These are phyloP conservation scores for Myxozyma mucilagina DNA, from an alignment of 805 yeast species.

Conservation along the genomic window DNA sequence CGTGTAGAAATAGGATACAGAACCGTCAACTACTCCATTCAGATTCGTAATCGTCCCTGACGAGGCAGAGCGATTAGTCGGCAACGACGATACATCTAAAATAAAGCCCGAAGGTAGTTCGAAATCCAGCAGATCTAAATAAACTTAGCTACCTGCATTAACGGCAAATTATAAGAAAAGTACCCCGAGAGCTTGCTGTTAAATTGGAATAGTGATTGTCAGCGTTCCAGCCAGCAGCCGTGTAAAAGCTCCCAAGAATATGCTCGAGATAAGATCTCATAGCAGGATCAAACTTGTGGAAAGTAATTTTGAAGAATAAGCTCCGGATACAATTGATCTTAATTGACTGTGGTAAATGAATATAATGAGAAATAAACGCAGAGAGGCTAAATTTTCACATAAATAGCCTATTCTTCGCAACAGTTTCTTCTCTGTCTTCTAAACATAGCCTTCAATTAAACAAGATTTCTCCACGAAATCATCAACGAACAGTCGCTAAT, in stretches of 20 bases:
- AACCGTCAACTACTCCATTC: slow-evolving; percentile 61
- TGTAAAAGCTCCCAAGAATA: slow-evolving; percentile 69
- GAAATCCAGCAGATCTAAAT: slow-evolving; percentile 64
- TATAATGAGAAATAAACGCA: too few relatives aligned
- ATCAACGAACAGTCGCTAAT: background rate
- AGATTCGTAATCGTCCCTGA: slow-evolving; percentile 55
- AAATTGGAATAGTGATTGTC: slow-evolving; percentile 76
- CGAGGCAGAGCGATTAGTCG: slow-evolving; percentile 69
- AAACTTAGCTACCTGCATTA: background rate
- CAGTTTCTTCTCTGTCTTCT: background rate
- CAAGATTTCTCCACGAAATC: background rate
- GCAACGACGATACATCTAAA: slow-evolving; percentile 66
- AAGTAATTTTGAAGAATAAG: too few relatives aligned
- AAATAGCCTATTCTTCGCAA: too few relatives aligned
- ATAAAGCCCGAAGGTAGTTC: slow-evolving; percentile 65
- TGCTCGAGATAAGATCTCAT: slow-evolving; percentile 90
- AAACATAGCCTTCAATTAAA: background rate
- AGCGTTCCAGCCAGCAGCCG: slow-evolving; percentile 72
- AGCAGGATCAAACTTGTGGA: slow-evolving; percentile 1
- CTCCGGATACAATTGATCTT: too few relatives aligned
- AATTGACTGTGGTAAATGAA: too few relatives aligned
- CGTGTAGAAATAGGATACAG: slow-evolving; percentile 77
- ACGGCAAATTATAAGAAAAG: background rate
- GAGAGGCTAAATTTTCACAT: too few relatives aligned
- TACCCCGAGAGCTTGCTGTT: slow-evolving; percentile 63